Percentiles rank a stretch among this genome's conserved stretches.
Conservation (phyloP, 2,329 filamentous ascomycete species). For the Aspergillus eucalypticola region DNA sequence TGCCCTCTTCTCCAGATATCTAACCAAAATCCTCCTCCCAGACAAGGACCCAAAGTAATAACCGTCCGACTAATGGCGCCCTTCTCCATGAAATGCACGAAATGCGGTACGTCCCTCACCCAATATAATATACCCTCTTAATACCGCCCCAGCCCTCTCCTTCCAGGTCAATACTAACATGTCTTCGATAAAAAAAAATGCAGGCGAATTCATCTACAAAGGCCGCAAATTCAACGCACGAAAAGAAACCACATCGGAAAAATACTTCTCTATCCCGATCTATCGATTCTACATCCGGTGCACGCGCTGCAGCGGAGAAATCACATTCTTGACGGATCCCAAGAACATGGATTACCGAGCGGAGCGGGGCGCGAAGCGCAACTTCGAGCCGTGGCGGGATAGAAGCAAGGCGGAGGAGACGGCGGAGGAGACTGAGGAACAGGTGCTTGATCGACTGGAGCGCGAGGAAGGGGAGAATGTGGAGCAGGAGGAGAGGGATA, state of each 20-base stretch:
- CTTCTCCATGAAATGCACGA: slow-evolving; percentile 74
- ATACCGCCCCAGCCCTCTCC: background rate
- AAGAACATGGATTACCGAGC: slow-evolving; percentile 89
- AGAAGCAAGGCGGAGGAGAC: slow-evolving; percentile 52
- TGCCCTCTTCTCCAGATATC: too few relatives aligned
- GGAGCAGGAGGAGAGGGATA: slow-evolving; percentile 73
- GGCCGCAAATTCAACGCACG: slow-evolving; percentile 93
- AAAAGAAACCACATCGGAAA: slow-evolving; percentile 89
- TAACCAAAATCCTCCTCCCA: background rate
- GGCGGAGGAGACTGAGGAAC: slow-evolving; percentile 76
- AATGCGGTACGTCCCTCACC: slow-evolving; percentile 26
- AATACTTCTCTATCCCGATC: slow-evolving; percentile 84
- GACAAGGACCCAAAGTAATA: slow-evolving; percentile 73
- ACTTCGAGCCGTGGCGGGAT: slow-evolving; percentile 88
- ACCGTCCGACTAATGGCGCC: slow-evolving; percentile 89
- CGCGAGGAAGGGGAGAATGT: slow-evolving; percentile 66
- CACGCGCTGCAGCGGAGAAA: slow-evolving; percentile 80
- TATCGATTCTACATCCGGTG: slow-evolving; percentile 90
- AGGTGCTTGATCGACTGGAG: slow-evolving; percentile 81
- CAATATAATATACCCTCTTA: too few relatives aligned
- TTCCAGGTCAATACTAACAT: background rate
- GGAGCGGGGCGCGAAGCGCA: slow-evolving; percentile 82
- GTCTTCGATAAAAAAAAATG: background rate
- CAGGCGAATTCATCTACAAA: slow-evolving; percentile 82
- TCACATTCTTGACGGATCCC: slow-evolving; percentile 91